Evolutionary conservation across 495 filamentous ascomycete genomes (phyloP).

Genomic region (Penicillium argentinense): DNA sequence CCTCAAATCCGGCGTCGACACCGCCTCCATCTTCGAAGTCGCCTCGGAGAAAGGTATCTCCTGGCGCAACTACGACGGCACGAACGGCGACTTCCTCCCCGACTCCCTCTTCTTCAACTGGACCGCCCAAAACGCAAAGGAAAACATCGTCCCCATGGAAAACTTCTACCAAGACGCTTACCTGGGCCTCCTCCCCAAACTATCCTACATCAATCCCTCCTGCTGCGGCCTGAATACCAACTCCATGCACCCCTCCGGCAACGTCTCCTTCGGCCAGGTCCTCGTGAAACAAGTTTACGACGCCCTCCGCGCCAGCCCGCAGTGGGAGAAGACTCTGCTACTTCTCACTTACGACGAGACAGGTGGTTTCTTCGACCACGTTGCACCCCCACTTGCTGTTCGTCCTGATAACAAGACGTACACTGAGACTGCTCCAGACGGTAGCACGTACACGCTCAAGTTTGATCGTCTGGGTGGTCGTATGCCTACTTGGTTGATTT

Average conservation of each 20-base stretch:
- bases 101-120: constrained; percentile 46
- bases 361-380: constrained; percentile 54
- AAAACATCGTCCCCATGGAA: constrained; percentile 36
- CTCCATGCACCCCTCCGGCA: constrained; percentile 51
- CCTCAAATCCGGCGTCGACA: constrained; percentile 31
- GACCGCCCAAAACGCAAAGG: constrained; percentile 37
- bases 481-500: constrained; percentile 52
- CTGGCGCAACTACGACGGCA: constrained; percentile 54
- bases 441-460: constrained; percentile 43
- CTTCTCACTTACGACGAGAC: constrained; percentile 53
- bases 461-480: constrained; percentile 55
- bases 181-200: constrained; percentile 42
- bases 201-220: constrained; percentile 55
- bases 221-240: constrained; percentile 50
- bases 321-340: constrained; percentile 51
- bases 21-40: constrained; percentile 47
- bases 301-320: constrained; percentile 45
- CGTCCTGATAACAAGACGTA: constrained; percentile 46
- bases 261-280: constrained; percentile 48
- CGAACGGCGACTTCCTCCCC: constrained; percentile 33
- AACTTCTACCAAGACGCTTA: constrained; percentile 46
- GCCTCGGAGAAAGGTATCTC: constrained; percentile 41
- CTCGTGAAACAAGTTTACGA: constrained; percentile 56
- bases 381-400: constrained; percentile 46
- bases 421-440: constrained; percentile 43